phyloP scores from a whole-genome alignment of 2,329 filamentous ascomycete species.

The Penicillium sp. region DNA sequence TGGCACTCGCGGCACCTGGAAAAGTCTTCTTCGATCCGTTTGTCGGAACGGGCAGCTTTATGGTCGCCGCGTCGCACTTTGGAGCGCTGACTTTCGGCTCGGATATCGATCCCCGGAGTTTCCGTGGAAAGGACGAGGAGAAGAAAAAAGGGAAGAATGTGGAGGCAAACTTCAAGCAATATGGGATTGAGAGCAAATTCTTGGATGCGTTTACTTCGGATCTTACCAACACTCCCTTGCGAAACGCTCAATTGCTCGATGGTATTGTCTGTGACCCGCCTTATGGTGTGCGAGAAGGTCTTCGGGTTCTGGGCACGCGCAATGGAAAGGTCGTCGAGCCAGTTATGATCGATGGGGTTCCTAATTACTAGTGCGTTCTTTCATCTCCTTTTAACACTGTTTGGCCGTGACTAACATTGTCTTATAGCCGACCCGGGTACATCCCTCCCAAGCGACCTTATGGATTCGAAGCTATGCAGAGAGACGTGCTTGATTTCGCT shows the following conservation, averaged over 20 bases:
- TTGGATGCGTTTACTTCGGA: slow-evolving; percentile 81
- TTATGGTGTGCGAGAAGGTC: slow-evolving; percentile 87
- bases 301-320: slow-evolving; percentile 77
- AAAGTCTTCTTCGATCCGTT: slow-evolving; percentile 94
- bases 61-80: slow-evolving; percentile 83
- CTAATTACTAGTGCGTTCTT: slow-evolving; percentile 60
- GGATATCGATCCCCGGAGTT: slow-evolving; percentile 88
- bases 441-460: slow-evolving; percentile 89
- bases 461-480: slow-evolving; percentile 82
- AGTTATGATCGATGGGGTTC: slow-evolving; percentile 64
- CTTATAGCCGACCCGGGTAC: slow-evolving; percentile 58
- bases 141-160: slow-evolving; percentile 45
- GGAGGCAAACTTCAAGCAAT: slow-evolving; percentile 77
- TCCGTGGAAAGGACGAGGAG: slow-evolving; percentile 61
- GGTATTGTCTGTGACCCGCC: slow-evolving; percentile 94
- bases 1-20: slow-evolving; percentile 74
- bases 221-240: slow-evolving; percentile 78
- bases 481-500: slow-evolving; percentile 83
- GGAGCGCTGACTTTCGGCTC: slow-evolving; percentile 78
- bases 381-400: neutral
- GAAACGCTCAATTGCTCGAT: slow-evolving; percentile 62
- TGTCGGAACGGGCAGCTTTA: slow-evolving; percentile 90
- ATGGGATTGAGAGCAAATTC: slow-evolving; percentile 61
- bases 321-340: slow-evolving; percentile 53
- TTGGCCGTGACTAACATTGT: neutral